Conservation (phyloP, 495 filamentous ascomycete genomes). For the Aspergillus campestris region DNA sequence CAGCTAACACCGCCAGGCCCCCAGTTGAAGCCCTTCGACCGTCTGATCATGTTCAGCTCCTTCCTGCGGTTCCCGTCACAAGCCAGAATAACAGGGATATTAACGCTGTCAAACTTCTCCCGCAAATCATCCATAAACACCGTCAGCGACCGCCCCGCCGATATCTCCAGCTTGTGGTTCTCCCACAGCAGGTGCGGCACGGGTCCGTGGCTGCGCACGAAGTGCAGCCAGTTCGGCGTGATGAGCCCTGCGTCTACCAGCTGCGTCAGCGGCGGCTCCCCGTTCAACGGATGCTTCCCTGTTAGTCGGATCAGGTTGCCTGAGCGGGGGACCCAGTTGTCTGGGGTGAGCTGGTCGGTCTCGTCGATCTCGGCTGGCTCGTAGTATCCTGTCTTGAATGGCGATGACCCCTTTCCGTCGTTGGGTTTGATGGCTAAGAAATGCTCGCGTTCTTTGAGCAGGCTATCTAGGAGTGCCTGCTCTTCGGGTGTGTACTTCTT, state of each 20-base stretch:
- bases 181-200: constrained; percentile 44
- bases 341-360: constrained; percentile 22
- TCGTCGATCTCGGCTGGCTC: constrained; percentile 16
- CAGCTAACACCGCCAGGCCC: constrained; percentile 50
- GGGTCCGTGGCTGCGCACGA: constrained; percentile 56
- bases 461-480: constrained; percentile 12
- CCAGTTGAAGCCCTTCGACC: constrained; percentile 53
- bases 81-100: constrained; percentile 49
- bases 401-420: constrained; percentile 18
- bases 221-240: constrained; percentile 48
- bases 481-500: constrained; percentile 14
- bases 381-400: neutral
- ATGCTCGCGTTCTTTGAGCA: constrained; percentile 18
- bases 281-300: constrained; percentile 28
- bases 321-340: constrained; percentile 27
- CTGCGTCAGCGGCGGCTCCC: constrained; percentile 12
- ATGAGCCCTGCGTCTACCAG: constrained; percentile 26
- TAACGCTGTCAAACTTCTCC: constrained; percentile 41
- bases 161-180: constrained; percentile 44
- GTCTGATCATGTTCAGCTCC: constrained; percentile 48
- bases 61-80: constrained; percentile 56
- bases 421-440: constrained; percentile 14
- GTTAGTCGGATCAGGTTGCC: constrained; percentile 23
- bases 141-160: constrained; percentile 39
- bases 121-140: constrained; percentile 48